These are phyloP conservation scores for Aureobasidium musti DNA, from an alignment of 2,329 filamentous ascomycete species.

Conservation along the genomic window DNA sequence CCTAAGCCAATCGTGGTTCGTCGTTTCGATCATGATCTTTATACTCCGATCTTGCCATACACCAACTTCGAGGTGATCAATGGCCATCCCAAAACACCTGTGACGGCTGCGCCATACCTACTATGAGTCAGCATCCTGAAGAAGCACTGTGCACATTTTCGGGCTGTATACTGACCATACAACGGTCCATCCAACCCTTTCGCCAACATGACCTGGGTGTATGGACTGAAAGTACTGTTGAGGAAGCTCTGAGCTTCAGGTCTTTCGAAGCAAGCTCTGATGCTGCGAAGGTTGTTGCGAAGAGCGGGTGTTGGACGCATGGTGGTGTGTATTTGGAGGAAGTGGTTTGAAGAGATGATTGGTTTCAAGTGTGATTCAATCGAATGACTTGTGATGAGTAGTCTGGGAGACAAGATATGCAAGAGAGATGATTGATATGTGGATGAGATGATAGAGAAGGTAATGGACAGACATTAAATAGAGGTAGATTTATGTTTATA, in stretches of 20 bases:
- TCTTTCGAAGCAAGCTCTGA: neutral
- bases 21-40: neutral
- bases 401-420: neutral
- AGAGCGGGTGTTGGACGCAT: slow-evolving; percentile 10
- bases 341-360: too few species aligned
- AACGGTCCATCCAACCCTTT: slow-evolving; percentile 1
- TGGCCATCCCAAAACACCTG: slow-evolving; percentile 3
- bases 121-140: neutral
- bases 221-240: neutral
- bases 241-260: neutral
- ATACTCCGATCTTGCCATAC: slow-evolving; percentile 4
- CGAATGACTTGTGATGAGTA: neutral
- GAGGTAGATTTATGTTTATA: neutral
- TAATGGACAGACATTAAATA: neutral
- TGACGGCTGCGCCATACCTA: slow-evolving; percentile 7
- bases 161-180: neutral
- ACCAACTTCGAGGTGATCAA: neutral
- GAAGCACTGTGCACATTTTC: neutral
- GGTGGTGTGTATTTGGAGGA: neutral
- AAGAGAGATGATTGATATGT: neutral
- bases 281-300: slow-evolving; percentile 15
- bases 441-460: neutral
- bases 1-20: neutral
- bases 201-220: neutral
- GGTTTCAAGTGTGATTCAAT: neutral